These are phyloP conservation scores for Talaromyces trachyspermus DNA, from an alignment of 495 filamentous ascomycete genomes.

Conservation along the genomic window DNA sequence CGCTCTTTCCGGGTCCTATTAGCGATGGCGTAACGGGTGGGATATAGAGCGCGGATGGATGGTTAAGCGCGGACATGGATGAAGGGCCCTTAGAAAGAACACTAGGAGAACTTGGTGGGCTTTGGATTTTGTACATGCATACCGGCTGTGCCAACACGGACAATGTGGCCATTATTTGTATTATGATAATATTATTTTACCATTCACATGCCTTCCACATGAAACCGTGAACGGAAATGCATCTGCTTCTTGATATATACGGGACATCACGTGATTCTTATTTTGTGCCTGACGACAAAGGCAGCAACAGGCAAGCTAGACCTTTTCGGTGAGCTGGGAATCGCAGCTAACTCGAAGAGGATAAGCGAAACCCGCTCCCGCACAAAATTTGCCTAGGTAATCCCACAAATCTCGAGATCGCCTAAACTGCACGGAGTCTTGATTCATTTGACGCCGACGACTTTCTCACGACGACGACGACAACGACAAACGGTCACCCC, in stretches of 20 bases:
- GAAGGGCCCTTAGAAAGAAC: neutral
- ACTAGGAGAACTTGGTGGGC: neutral
- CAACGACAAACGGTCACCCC: neutral
- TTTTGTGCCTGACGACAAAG: too few relatives aligned
- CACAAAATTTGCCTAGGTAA: conserved; percentile 8
- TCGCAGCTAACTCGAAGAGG: neutral
- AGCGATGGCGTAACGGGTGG: neutral
- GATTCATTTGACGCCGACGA: neutral
- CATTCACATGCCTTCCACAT: too few relatives aligned
- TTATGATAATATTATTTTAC: too few relatives aligned
- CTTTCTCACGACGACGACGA: neutral
- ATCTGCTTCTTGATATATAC: too few relatives aligned
- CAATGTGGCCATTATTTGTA: too few relatives aligned
- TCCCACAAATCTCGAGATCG: conserved; percentile 10
- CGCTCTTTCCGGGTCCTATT: neutral
- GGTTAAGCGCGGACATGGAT: neutral
- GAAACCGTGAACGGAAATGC: too few relatives aligned
- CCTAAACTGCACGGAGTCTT: conserved; percentile 8
- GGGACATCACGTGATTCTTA: too few relatives aligned
- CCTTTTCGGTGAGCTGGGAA: too few relatives aligned
- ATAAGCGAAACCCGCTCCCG: conserved; percentile 11
- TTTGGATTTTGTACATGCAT: too few relatives aligned
- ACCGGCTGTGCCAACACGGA: too few relatives aligned
- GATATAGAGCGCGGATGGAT: too few relatives aligned
- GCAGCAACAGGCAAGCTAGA: too few relatives aligned